Evolutionary conservation across 352 stramenopile species (phyloP).

Genomic region (Pythium chondricola): DNA sequence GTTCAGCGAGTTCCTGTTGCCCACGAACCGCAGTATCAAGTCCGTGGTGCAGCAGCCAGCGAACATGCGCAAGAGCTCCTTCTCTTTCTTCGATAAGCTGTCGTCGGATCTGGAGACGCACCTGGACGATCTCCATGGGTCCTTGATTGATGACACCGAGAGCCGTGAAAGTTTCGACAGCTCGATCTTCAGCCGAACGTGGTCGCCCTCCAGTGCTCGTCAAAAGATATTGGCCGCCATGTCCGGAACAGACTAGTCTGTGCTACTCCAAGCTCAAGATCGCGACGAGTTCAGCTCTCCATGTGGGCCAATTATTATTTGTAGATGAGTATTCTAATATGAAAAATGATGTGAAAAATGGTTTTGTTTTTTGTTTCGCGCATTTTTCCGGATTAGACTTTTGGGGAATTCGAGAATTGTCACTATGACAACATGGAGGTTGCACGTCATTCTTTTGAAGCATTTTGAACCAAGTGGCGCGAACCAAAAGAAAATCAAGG

Average conservation of each 20-base stretch:
- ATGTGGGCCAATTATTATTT: too few species aligned
- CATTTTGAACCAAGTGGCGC: slow-evolving; percentile 6
- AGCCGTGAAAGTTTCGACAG: slow-evolving; percentile 18
- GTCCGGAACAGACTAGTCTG: neutral
- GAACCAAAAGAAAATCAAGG: neutral
- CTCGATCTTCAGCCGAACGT: slow-evolving; percentile 21
- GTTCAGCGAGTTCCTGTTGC: slow-evolving; percentile 34
- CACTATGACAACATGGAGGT: neutral
- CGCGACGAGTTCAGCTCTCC: too few species aligned
- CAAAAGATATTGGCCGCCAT: slow-evolving; percentile 20
- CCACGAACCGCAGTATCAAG: slow-evolving; percentile 39
- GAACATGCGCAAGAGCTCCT: slow-evolving; percentile 59
- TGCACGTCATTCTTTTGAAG: neutral
- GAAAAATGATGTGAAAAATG: too few species aligned
- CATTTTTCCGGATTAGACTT: too few species aligned
- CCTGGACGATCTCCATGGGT: slow-evolving; percentile 43
- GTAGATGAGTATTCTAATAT: too few species aligned
- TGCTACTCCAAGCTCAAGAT: too few species aligned
- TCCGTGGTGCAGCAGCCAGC: slow-evolving; percentile 19
- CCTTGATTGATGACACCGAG: slow-evolving; percentile 29
- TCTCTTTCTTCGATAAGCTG: slow-evolving; percentile 85
- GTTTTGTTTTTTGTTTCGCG: neutral
- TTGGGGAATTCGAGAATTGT: neutral
- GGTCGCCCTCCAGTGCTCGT: slow-evolving; percentile 19
- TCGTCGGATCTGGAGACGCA: slow-evolving; percentile 63